phyloP scores from a whole-genome alignment of 2,329 filamentous ascomycete genomes.

The Colletotrichum sidae region DNA sequence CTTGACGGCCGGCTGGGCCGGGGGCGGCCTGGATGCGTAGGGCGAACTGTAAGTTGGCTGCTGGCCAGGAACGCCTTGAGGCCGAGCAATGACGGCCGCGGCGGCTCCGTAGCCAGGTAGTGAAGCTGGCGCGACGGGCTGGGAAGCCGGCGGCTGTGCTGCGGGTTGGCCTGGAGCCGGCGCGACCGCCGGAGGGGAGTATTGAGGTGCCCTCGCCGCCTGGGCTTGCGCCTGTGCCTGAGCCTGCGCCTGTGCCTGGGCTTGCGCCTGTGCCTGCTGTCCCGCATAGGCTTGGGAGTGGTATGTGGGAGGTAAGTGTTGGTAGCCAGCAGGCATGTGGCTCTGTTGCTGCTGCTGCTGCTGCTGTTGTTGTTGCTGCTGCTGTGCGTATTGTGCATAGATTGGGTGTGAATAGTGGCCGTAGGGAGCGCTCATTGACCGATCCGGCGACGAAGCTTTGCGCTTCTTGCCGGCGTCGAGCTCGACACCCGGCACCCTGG shows the following conservation, averaged over 20 bases:
- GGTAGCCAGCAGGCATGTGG: conserved; percentile 50
- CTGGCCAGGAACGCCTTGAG: conserved; percentile 40
- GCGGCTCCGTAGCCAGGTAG: conserved; percentile 41
- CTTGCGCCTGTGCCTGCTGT: conserved; percentile 20
- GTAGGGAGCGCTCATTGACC: conserved; percentile 52
- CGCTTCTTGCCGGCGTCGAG: conserved; percentile 72
- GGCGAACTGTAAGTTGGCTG: conserved; percentile 46
- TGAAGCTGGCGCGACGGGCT: conserved; percentile 41
- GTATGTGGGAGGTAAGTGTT: conserved; percentile 50
- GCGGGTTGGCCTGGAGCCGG: conserved; percentile 37
- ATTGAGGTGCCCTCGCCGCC: conserved; percentile 32
- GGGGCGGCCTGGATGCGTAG: conserved; percentile 43
- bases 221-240: background rate
- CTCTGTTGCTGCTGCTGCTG: conserved; percentile 42
- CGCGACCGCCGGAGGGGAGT: conserved; percentile 32
- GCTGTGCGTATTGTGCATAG: conserved; percentile 41
- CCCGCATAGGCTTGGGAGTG: conserved; percentile 41
- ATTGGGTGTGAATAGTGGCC: conserved; percentile 42
- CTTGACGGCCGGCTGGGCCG: conserved; percentile 38
- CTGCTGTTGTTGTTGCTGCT: conserved; percentile 38
- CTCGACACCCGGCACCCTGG: conserved; percentile 67
- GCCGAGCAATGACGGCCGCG: conserved; percentile 34
- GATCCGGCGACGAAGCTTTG: conserved; percentile 65
- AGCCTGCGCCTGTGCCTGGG: background rate
- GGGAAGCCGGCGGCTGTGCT: conserved; percentile 40